phyloP scores from a whole-genome alignment of 805 yeast genomes.

The Jamesozyma rosinii region DNA sequence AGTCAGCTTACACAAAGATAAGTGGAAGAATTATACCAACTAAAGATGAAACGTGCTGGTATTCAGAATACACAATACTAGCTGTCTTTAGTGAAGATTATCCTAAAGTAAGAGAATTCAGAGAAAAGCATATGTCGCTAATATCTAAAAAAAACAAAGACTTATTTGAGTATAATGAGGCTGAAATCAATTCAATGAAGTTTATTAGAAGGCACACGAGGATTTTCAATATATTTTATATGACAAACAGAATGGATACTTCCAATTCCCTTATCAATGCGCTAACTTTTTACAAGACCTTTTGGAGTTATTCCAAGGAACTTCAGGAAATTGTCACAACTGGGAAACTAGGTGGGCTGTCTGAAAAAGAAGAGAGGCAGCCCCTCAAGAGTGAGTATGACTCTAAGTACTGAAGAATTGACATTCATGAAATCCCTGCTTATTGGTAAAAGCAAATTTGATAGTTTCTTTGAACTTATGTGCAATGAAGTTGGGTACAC shows the following conservation, averaged over 20 bases:
- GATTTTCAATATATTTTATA: not conserved
- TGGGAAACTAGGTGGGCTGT: not conserved
- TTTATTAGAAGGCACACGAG: not conserved
- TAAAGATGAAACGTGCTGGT: not conserved
- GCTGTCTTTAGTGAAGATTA: not conserved
- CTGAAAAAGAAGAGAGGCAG: not conserved
- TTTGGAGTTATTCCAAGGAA: not conserved
- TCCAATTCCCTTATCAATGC: not conserved
- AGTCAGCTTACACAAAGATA: not conserved
- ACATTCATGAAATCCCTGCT: not conserved
- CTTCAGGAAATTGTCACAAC: not conserved
- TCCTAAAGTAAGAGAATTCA: not conserved
- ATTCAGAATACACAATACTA: not conserved
- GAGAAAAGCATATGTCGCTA: no score
- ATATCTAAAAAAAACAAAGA: not conserved
- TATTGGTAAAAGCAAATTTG: not conserved
- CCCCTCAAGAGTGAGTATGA: not conserved
- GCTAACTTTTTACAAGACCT: not conserved
- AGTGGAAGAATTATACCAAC: not conserved
- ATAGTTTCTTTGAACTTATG: not conserved
- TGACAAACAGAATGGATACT: not conserved
- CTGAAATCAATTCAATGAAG: not conserved
- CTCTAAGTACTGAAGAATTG: not conserved
- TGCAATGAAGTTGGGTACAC: not conserved
- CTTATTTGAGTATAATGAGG: not conserved